Percentiles rank a stretch among this genome's conserved stretches.
phyloP scores from a whole-genome alignment of 169 alveolate genomes.

The Plasmodium fragile region DNA sequence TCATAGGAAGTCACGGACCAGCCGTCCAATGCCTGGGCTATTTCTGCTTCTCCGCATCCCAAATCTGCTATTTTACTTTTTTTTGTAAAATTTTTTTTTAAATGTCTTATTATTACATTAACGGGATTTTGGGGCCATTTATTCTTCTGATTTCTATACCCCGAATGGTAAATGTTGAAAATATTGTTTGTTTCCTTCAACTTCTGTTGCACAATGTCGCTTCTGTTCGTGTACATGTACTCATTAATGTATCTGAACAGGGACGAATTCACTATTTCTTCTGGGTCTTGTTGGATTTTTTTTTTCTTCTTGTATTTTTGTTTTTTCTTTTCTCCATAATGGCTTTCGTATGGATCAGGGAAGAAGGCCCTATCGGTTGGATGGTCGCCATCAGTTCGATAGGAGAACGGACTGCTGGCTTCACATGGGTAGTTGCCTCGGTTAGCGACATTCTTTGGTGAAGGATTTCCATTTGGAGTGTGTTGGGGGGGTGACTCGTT shows the following conservation, averaged over 20 bases:
- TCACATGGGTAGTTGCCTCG: background rate
- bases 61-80: conserved; percentile 81
- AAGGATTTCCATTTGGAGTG: background rate
- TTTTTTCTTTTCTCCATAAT: conserved; percentile 29
- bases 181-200: conserved; percentile 50
- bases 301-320: conserved; percentile 54
- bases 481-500: background rate
- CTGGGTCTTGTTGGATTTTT: conserved; percentile 35
- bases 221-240: conserved; percentile 56
- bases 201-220: conserved; percentile 34
- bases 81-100: conserved; percentile 37
- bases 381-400: background rate
- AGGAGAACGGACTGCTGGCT: background rate
- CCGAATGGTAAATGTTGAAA: conserved; percentile 79
- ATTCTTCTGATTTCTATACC: conserved; percentile 79
- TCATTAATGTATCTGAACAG: conserved; percentile 61
- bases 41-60: conserved; percentile 87
- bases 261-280: conserved; percentile 63
- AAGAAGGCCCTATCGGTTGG: background rate
- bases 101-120: conserved; percentile 70
- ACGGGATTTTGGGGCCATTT: conserved; percentile 85
- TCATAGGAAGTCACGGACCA: conserved; percentile 51
- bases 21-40: conserved; percentile 75
- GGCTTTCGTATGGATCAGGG: background rate
- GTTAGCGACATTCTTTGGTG: background rate